Conservation (phyloP, 2,329 filamentous ascomycete species). For the Claviceps capensis region DNA sequence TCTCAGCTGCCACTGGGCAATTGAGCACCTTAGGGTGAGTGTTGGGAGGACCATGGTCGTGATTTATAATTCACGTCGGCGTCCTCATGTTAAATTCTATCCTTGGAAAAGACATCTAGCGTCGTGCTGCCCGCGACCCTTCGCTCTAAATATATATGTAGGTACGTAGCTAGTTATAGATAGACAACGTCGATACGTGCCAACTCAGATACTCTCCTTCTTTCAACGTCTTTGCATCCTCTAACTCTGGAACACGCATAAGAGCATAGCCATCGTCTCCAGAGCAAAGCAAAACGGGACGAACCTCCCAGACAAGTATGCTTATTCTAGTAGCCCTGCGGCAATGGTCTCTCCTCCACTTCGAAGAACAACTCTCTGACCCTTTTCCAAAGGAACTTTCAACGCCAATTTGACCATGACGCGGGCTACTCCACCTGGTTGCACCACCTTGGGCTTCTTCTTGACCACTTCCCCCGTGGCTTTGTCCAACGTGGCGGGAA, state of each 20-base stretch:
- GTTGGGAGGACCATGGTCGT: neutral
- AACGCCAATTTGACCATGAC: constrained; percentile 61
- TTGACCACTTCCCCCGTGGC: constrained; percentile 59
- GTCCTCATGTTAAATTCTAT: neutral
- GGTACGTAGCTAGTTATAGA: neutral
- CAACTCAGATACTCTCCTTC: neutral
- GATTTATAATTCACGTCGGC: neutral
- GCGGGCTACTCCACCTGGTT: constrained; percentile 64
- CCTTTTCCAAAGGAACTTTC: constrained; percentile 67
- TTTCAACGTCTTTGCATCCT: neutral
- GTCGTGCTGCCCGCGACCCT: neutral
- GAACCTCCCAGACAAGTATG: neutral
- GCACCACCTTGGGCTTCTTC: constrained; percentile 74
- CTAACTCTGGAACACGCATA: neutral
- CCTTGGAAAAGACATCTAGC: neutral
- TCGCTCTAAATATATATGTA: neutral
- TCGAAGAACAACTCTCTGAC: constrained; percentile 67
- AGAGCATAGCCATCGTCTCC: neutral
- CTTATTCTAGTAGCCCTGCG: constrained; percentile 67
- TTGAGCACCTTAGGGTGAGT: neutral
- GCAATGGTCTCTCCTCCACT: constrained; percentile 74
- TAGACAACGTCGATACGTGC: neutral
- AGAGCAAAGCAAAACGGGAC: neutral
- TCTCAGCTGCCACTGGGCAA: no score
- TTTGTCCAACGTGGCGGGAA: constrained; percentile 69